These are phyloP conservation scores for Mycena rebaudengoi DNA, from an alignment of 768 basidiomycete genomes.

Conservation along the genomic window DNA sequence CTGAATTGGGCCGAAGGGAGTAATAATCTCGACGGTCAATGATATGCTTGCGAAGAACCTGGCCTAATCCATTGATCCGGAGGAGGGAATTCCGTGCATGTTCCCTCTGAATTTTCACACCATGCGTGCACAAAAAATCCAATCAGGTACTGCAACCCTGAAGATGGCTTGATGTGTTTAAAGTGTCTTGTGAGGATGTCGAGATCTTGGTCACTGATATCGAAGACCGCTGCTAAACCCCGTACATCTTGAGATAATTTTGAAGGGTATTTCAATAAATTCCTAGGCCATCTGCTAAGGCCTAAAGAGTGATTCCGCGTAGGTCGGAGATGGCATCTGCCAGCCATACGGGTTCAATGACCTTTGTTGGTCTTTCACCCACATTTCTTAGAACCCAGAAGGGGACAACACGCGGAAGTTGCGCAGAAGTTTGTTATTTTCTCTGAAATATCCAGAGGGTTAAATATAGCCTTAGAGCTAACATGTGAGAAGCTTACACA, in stretches of 20 bases:
- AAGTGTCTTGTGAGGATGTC: slow-evolving; percentile 23
- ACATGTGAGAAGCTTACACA: no score
- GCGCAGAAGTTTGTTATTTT: no score
- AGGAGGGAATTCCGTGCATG: slow-evolving; percentile 23
- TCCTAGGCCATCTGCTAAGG: slow-evolving; percentile 18
- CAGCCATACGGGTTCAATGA: slow-evolving; percentile 24
- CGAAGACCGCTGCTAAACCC: slow-evolving; percentile 23
- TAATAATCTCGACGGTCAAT: slow-evolving; percentile 29
- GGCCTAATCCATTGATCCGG: slow-evolving; percentile 33
- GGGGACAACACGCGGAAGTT: background rate
- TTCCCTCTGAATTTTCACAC: slow-evolving; percentile 29
- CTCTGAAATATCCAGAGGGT: background rate
- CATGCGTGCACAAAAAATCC: slow-evolving; percentile 31
- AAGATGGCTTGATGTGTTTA: slow-evolving; percentile 28
- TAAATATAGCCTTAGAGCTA: no score
- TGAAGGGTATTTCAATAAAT: slow-evolving; percentile 31
- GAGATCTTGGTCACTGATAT: slow-evolving; percentile 27
- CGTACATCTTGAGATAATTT: slow-evolving; percentile 19
- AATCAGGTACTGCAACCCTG: slow-evolving; percentile 34
- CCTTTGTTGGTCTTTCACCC: slow-evolving; percentile 23
- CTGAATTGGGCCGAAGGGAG: slow-evolving; percentile 25
- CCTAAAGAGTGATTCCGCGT: slow-evolving; percentile 21
- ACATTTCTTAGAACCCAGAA: background rate
- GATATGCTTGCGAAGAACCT: slow-evolving; percentile 26
- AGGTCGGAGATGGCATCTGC: slow-evolving; percentile 15